Base-by-base conservation (phyloP, 257 asterid species). In the Solanum chaucha region DNA sequence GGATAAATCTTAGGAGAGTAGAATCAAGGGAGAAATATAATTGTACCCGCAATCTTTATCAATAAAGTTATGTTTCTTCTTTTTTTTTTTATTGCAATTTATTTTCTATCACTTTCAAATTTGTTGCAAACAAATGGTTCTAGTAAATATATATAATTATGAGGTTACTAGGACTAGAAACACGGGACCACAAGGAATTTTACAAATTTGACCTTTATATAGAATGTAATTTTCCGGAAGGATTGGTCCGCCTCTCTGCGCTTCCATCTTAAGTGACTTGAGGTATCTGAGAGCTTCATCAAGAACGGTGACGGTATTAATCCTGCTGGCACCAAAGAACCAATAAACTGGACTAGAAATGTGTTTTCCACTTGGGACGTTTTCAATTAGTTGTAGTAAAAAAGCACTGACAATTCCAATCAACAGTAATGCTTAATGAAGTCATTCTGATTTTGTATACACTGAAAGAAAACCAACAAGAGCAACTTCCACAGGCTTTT, bases 231-330 rank as follows among this genome's bases (percentile, higher is more conserved):
- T 35, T 35, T 35, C 38, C 38, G 38, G 38, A 35, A 35, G 38
- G 38, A 35, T 35, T 35, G 38, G 38, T 35, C 38, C 38, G 38
- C 38, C 38, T 1, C 36, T 92, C 93, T 95, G 91, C 86, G 90
- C 94, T 90, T 95, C 96, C 20, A 93, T 93, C 91, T 93, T 91
- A 38, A 93, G 96, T 30, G 95, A 93, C 91, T 95, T 94, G 22
- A 95, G 96, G 89, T 94, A 94, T 72, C 93, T 90, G 61, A 95
- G 97, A 80, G 97, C 95, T 89, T 94, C 98, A 55, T 95, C 98
- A 51, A 95, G 96, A 87, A 93, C 97, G 34, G 90, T 89, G 7
- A 93, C 95, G 40, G 92, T 87, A 85, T 92, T 93, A 97, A 95
- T 93, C 86, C 89, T 91, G 46, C 90, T 88, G 34, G 96, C 91